A percentile compares a stretch with the other conserved stretches of the same genome.
Conservation (phyloP, 805 yeast genomes). For the Candida hispaniensis region DNA sequence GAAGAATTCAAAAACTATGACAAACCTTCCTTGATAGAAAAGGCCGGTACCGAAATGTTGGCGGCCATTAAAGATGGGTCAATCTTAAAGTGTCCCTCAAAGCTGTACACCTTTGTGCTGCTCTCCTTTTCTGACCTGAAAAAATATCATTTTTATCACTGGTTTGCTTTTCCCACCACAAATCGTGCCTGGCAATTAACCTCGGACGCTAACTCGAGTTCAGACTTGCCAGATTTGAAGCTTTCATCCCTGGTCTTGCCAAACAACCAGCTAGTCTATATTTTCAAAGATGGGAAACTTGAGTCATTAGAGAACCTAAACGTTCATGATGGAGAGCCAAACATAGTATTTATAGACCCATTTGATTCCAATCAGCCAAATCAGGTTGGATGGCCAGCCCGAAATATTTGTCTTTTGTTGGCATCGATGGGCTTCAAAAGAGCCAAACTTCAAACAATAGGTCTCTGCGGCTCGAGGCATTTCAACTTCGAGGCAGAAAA, state of each 20-base stretch:
- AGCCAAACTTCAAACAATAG: too few species aligned
- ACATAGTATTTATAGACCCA: too few species aligned
- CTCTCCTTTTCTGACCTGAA: constrained; percentile 81
- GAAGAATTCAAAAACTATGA: constrained; percentile 70
- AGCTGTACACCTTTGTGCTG: constrained; percentile 37
- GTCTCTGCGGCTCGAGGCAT: too few species aligned
- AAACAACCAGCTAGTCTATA: too few species aligned
- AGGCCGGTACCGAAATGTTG: constrained; percentile 30
- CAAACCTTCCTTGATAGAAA: constrained; percentile 47
- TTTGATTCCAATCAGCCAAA: too few species aligned
- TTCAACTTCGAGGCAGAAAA: constrained; percentile 17
- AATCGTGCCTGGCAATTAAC: constrained; percentile 51
- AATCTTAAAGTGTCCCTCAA: constrained; percentile 33
- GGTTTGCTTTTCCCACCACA: constrained; percentile 75
- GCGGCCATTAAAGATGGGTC: constrained; percentile 29
- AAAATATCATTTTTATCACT: constrained; percentile 75
- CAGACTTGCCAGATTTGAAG: too few species aligned
- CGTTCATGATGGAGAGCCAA: too few species aligned
- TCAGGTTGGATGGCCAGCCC: constrained; percentile 4
- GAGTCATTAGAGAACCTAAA: too few species aligned
- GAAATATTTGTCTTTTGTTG: constrained; percentile 17
- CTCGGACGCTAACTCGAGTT: too few species aligned
- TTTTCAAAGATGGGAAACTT: too few species aligned
- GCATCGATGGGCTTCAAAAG: constrained; percentile 17
- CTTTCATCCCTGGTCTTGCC: too few species aligned